These are phyloP conservation scores for Cyberlindnera meyerae DNA, from an alignment of 805 yeast species.

Conservation along the genomic window DNA sequence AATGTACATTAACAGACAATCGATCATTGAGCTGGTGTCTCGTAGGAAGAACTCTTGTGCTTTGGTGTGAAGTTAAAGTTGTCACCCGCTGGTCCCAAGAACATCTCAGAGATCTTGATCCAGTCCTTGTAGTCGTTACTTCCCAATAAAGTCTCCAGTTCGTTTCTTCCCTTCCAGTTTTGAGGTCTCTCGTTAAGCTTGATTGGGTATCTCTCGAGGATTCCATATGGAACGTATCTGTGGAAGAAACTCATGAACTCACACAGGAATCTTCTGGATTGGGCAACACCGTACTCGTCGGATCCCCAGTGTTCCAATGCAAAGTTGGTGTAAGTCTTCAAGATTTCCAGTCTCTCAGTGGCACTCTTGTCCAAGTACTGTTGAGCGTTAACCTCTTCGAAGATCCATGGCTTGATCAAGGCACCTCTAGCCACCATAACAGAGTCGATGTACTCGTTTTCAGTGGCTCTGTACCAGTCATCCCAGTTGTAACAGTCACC, in stretches of 20 bases:
- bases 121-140: constrained; percentile 85
- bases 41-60: constrained; percentile 87
- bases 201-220: constrained; percentile 83
- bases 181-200: constrained; percentile 92
- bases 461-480: constrained; percentile 78
- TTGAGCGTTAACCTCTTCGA: constrained; percentile 86
- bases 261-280: constrained; percentile 85
- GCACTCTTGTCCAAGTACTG: constrained; percentile 89
- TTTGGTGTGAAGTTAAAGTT: constrained; percentile 81
- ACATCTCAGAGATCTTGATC: constrained; percentile 90
- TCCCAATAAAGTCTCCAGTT: constrained; percentile 84
- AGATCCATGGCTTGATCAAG: constrained; percentile 96
- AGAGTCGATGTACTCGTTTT: constrained; percentile 71
- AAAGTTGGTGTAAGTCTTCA: constrained; percentile 63
- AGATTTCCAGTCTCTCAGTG: constrained; percentile 77
- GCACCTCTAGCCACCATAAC: constrained; percentile 99
- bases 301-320: constrained; percentile 98
- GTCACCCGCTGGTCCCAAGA: constrained; percentile 79
- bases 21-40: constrained; percentile 15
- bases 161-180: constrained; percentile 87
- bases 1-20: no score
- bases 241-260: constrained; percentile 93
- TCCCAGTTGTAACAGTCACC: constrained; percentile 87
- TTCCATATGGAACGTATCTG: constrained; percentile 90
- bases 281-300: constrained; percentile 88